Conservation (phyloP, 495 filamentous ascomycete genomes). For the Patellaria atrata region DNA sequence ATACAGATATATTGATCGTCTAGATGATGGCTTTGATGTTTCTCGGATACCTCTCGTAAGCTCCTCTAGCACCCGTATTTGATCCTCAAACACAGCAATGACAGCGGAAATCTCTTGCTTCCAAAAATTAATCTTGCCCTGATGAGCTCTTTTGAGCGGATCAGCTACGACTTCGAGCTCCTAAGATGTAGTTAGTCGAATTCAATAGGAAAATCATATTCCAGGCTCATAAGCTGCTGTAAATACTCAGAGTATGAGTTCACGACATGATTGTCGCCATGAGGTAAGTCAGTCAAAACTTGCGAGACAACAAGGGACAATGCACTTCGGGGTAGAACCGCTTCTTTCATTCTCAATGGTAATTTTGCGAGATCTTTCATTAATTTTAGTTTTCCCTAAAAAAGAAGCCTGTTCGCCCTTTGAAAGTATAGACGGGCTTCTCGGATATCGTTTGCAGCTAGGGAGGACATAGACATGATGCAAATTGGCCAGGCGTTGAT, state of each 20-base stretch:
- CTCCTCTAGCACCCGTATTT: not conserved
- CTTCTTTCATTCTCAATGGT: slow-evolving; percentile 3
- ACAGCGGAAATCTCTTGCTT: slow-evolving; percentile 2
- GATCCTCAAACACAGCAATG: not conserved
- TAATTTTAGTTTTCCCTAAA: not conserved
- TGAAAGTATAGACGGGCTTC: slow-evolving; percentile 7
- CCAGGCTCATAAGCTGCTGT: slow-evolving; percentile 1
- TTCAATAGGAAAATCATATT: not conserved
- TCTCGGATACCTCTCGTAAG: not conserved
- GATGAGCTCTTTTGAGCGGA: slow-evolving; percentile 1
- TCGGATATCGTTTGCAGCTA: slow-evolving; percentile 1
- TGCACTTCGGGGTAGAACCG: not conserved
- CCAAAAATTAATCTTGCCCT: not conserved
- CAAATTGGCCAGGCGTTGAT: not conserved
- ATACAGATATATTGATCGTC: too few relatives aligned
- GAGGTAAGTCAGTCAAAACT: not conserved
- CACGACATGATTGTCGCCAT: not conserved
- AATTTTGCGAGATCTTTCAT: slow-evolving; percentile 1
- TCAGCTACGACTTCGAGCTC: not conserved
- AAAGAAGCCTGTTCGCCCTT: not conserved
- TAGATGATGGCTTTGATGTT: too few relatives aligned
- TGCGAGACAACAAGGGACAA: slow-evolving; percentile 2
- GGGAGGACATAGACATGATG: too few relatives aligned
- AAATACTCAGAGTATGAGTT: slow-evolving; percentile 3
- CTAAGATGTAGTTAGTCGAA: not conserved